Percentiles rank a stretch among this genome's conserved stretches.
Conservation (phyloP, 345 rosid genomes). For the Kandelia obovata region DNA sequence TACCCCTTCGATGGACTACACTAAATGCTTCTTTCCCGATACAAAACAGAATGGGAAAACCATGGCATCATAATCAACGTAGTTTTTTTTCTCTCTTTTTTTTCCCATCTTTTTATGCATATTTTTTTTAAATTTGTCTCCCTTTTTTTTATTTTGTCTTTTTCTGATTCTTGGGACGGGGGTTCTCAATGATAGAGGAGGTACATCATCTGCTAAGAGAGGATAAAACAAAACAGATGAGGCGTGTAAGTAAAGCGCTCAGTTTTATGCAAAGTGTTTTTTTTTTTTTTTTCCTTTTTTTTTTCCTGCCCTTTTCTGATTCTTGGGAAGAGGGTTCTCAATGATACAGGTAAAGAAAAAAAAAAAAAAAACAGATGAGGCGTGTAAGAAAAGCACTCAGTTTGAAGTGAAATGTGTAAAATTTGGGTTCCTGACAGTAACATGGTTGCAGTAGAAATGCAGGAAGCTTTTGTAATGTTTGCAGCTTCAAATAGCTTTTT, state of each 20-base stretch:
- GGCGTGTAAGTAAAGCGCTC: constrained; percentile 11
- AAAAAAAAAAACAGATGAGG: background rate
- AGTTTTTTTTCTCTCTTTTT: background rate
- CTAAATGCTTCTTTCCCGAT: background rate
- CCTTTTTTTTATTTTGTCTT: too few species aligned
- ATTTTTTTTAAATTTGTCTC: background rate
- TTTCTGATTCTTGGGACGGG: background rate
- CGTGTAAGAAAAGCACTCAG: constrained; percentile 6
- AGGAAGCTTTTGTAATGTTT: background rate
- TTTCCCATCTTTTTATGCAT: background rate
- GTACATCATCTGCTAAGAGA: background rate
- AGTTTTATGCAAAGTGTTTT: background rate
- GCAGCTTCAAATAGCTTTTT: background rate
- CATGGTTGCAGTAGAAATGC: background rate
- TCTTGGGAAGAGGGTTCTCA: background rate
- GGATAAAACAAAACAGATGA: background rate
- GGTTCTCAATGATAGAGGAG: background rate
- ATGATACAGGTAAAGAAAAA: background rate
- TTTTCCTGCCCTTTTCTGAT: background rate
- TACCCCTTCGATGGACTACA: background rate
- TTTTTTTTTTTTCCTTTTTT: background rate
- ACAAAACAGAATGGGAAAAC: background rate
- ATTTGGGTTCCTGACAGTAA: background rate
- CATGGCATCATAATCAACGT: background rate
- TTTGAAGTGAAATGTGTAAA: background rate